Percentiles rank a stretch among this genome's conserved stretches.
Evolutionary conservation across 2,329 filamentous ascomycete species (phyloP).

Genomic region (Microsporum canis): DNA sequence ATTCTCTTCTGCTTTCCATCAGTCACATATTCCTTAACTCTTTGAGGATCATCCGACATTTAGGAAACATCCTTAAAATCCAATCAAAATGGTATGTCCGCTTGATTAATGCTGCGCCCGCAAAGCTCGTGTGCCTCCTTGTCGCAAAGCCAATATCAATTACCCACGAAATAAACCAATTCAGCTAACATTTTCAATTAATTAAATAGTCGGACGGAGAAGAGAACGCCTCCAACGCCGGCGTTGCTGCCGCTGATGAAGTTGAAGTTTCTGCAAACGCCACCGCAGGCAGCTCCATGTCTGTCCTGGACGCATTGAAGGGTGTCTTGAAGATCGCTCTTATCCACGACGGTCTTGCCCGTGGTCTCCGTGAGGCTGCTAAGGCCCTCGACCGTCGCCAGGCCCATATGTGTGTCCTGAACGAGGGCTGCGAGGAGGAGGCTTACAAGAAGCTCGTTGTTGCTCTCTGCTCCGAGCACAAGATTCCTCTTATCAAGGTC

Average conservation of each 20-base stretch:
- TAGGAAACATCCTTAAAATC: constrained; percentile 21
- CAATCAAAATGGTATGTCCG: constrained; percentile 38
- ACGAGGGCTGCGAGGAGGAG: constrained; percentile 99
- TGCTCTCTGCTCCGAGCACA: constrained; percentile 97
- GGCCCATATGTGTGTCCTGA: constrained; percentile 99
- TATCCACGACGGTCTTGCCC: constrained; percentile 98
- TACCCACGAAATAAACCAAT: background rate
- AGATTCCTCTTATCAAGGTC: constrained; percentile 99
- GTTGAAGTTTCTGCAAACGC: constrained; percentile 93
- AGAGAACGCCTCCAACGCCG: constrained; percentile 61
- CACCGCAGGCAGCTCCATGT: constrained; percentile 69
- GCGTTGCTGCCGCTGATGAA: constrained; percentile 65
- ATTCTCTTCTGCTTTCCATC: background rate
- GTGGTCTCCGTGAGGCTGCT: constrained; percentile 93
- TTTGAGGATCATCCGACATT: constrained; percentile 46
- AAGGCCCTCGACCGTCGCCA: constrained; percentile 98
- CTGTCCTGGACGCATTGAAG: constrained; percentile 95
- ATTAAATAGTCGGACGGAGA: constrained; percentile 90
- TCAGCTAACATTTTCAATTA: constrained; percentile 3
- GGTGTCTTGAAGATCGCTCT: constrained; percentile 96
- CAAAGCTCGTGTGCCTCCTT: background rate
- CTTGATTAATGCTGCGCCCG: background rate
- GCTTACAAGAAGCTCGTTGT: constrained; percentile 99
- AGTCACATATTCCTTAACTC: constrained; percentile 24
- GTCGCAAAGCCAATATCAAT: background rate